Conservation (phyloP, 495 filamentous ascomycete species). For the Penicillium antarcticum region DNA sequence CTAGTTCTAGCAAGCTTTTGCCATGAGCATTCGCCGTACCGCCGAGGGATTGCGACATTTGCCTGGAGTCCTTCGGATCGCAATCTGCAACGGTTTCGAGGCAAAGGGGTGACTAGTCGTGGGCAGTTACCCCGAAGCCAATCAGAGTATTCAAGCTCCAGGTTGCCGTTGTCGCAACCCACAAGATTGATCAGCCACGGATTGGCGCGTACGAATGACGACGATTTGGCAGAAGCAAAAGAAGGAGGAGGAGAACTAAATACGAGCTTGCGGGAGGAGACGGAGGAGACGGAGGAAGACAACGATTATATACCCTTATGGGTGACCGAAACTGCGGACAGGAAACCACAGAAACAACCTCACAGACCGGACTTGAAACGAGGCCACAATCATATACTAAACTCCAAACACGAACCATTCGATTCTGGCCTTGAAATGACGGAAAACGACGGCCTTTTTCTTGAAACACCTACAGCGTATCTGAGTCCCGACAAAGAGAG, state of each 20-base stretch:
- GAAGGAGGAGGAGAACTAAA: background rate
- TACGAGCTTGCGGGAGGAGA: background rate
- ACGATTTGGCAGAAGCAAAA: conserved; percentile 1
- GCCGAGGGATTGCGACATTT: conserved; percentile 29
- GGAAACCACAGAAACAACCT: background rate
- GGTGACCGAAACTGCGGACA: conserved; percentile 2
- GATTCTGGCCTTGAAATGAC: too few relatives aligned
- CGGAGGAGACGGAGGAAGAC: background rate
- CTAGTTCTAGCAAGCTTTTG: conserved; percentile 63
- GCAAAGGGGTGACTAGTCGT: conserved; percentile 9
- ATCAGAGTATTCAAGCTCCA: conserved; percentile 18
- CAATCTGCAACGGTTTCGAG: conserved; percentile 12
- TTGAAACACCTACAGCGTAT: background rate
- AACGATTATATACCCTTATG: conserved; percentile 5
- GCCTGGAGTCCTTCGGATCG: conserved; percentile 11
- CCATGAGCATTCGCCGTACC: conserved; percentile 47
- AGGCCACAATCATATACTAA: background rate
- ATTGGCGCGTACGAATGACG: conserved; percentile 17
- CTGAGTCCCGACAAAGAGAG: conserved; percentile 12
- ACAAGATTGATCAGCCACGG: conserved; percentile 33
- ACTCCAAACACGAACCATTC: background rate
- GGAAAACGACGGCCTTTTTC: too few relatives aligned
- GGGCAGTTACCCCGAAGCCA: conserved; percentile 16
- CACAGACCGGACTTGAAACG: background rate
- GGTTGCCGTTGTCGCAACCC: conserved; percentile 19